A percentile compares a stretch with the other conserved stretches of the same genome.
Conservation (phyloP, 352 stramenopile genomes). For the Aphanomyces astaci region DNA sequence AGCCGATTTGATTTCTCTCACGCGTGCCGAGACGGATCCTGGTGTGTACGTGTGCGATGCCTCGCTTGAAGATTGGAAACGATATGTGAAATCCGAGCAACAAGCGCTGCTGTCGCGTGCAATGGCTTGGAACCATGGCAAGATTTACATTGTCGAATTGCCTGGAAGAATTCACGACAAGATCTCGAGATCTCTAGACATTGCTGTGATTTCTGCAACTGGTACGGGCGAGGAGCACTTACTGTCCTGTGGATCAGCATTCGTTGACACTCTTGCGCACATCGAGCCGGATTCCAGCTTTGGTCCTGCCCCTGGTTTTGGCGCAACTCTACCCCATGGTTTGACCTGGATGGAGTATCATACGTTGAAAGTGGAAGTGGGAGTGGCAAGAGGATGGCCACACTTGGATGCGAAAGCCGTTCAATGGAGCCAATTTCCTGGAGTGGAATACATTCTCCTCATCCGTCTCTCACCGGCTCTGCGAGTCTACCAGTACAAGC, state of each 20-base stretch:
- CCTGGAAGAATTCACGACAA: not conserved
- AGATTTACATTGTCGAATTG: constrained; percentile 25
- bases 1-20: not conserved
- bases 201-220: constrained; percentile 7
- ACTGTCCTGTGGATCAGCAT: not conserved
- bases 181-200: not conserved
- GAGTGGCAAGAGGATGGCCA: constrained; percentile 18
- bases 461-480: constrained; percentile 14
- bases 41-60: constrained; percentile 10
- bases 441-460: constrained; percentile 26
- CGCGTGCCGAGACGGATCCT: not conserved
- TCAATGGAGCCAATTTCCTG: constrained; percentile 26
- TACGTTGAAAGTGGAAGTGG: constrained; percentile 28
- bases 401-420: constrained; percentile 24
- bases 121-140: constrained; percentile 22
- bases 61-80: constrained; percentile 14
- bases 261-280: constrained; percentile 18
- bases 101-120: constrained; percentile 20
- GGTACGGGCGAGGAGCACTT: constrained; percentile 13
- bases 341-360: constrained; percentile 24
- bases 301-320: constrained; percentile 17
- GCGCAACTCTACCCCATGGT: constrained; percentile 3
- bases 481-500: constrained; percentile 16
- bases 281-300: constrained; percentile 25
- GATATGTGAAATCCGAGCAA: constrained; percentile 11